Conservation (phyloP, 2,329 filamentous ascomycete species). For the Penicillium vulpinum region DNA sequence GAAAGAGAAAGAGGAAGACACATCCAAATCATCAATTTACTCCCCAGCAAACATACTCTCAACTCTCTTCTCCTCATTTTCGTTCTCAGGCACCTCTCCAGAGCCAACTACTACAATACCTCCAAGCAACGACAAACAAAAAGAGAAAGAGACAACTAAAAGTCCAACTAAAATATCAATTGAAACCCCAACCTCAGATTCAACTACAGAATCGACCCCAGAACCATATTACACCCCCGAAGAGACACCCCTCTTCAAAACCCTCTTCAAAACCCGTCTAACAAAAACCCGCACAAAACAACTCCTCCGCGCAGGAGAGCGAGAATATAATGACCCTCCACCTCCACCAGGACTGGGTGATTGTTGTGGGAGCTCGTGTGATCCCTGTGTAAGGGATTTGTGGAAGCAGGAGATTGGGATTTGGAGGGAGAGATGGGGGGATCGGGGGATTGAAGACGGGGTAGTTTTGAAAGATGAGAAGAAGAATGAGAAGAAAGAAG, state of each 20-base stretch:
- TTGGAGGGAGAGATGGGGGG: slow-evolving; percentile 39
- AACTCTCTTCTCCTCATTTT: slow-evolving; percentile 13
- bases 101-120: not conserved
- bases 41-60: slow-evolving; percentile 8
- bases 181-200: not conserved
- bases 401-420: slow-evolving; percentile 36
- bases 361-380: slow-evolving; percentile 41
- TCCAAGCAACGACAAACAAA: not conserved
- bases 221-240: slow-evolving; percentile 27
- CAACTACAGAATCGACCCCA: slow-evolving; percentile 3
- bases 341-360: slow-evolving; percentile 34
- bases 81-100: slow-evolving; percentile 5
- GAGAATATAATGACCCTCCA: slow-evolving; percentile 33
- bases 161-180: slow-evolving; percentile 3
- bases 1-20: not conserved
- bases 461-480: slow-evolving; percentile 6
- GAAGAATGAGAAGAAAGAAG: not conserved
- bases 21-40: not conserved
- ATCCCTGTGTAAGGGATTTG: slow-evolving; percentile 38
- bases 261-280: slow-evolving; percentile 29
- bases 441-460: slow-evolving; percentile 9
- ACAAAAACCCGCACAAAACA: slow-evolving; percentile 35
- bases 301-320: slow-evolving; percentile 32
- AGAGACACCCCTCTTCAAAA: slow-evolving; percentile 30
- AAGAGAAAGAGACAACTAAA: not conserved